Evolutionary conservation across 768 basidiomycete genomes (phyloP).

Genomic region (Hemileccinum impolitum): DNA sequence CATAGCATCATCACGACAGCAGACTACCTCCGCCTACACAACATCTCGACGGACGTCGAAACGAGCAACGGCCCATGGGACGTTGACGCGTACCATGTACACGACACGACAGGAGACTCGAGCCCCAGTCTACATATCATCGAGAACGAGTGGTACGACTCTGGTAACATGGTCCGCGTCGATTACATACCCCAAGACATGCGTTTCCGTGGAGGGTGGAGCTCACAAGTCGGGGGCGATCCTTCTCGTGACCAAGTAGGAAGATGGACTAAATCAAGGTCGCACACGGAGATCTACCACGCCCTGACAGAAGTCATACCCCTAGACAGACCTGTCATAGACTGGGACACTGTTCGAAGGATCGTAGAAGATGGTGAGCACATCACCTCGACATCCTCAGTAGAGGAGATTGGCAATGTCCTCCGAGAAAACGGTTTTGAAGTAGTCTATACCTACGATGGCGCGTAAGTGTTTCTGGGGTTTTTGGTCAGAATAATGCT

Average conservation of each 20-base stretch:
- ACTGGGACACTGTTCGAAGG: conserved; percentile 23
- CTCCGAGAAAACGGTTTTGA: conserved; percentile 39
- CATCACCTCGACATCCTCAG: conserved; percentile 21
- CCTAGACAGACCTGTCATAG: conserved; percentile 14
- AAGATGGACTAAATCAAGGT: conserved; percentile 14
- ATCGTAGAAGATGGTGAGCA: conserved; percentile 20
- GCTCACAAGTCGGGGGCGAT: conserved; percentile 7
- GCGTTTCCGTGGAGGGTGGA: conserved; percentile 33
- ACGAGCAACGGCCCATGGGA: conserved; percentile 38
- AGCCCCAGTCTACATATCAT: conserved; percentile 31
- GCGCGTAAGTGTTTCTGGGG: conserved; percentile 33
- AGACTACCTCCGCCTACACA: conserved; percentile 43
- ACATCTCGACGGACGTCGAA: conserved; percentile 32
- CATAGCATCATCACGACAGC: conserved; percentile 38
- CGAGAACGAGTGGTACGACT: conserved; percentile 39
- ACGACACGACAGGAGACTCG: conserved; percentile 10
- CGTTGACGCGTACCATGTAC: conserved; percentile 32
- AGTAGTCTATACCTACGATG: conserved; percentile 39
- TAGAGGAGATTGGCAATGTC: conserved; percentile 29
- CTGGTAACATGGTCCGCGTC: conserved; percentile 32
- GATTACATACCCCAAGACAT: conserved; percentile 33
- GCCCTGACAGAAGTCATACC: conserved; percentile 17
- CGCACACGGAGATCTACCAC: conserved; percentile 15
- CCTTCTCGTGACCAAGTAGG: conserved; percentile 15
- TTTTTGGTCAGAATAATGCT: background rate